Base-by-base conservation (phyloP, 2,329 filamentous ascomycete genomes). In the Diplodia intermedia region DNA sequence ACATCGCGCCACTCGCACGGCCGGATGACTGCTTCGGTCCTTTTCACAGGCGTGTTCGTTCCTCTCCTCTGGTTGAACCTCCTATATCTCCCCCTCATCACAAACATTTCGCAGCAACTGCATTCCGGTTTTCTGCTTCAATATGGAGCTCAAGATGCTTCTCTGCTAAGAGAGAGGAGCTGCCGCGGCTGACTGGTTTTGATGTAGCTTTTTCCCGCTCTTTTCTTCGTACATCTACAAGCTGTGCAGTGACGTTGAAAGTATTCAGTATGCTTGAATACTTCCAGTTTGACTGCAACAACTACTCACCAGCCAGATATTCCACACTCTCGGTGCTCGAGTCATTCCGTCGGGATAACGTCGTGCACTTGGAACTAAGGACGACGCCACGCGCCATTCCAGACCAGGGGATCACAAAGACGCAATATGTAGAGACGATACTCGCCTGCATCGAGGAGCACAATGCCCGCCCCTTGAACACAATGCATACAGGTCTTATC, bases 161-260 rank as follows among this genome's bases (percentile, higher is more conserved):
- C 36, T 33, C 55, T 38, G 55, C 61, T 54, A 12, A 33, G n/a
- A 20, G 40, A 33, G n/a, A 20, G 40, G 31, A 23, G 11, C 8
- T 20, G 43, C 2, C 6, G 9, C 26, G n/a, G 60, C 60, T 63
- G 31, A 63, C 23, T 29, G 7, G n/a, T 50, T 70, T 26, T 33
- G 11, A 18, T 52, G 18, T 18, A 77, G 90, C 50, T 93, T 93
- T 84, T 93, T 94, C 75, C 89, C 89, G 2, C 83, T 93, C 18
- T 94, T 94, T 80, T 90, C 89, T 31, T 89, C 85, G 53, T 93
- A 93, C 77, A 94, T 94, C 72, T 94, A 95, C 80, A 84, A 86
- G 69, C 88, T 96, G 43, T 86, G 91, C 79, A 88, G 87, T 73
- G 87, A 91, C 72, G 78, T 84, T 12, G 78, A 82, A 3, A 87